Conservation (phyloP, 768 basidiomycete species). For the Leccinum disarticulatum region DNA sequence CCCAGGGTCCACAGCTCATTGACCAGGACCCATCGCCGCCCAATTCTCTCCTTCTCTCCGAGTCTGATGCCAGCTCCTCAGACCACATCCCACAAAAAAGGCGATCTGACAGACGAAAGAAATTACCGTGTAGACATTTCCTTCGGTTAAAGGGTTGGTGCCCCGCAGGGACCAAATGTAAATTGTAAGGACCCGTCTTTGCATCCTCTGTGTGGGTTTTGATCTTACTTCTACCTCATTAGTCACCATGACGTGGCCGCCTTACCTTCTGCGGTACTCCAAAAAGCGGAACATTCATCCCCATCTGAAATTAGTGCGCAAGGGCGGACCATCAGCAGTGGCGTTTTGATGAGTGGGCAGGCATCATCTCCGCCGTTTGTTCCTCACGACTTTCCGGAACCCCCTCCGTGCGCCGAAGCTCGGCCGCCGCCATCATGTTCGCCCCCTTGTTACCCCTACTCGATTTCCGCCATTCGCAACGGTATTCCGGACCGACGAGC, state of each 20-base stretch:
- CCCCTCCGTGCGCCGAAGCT: slow-evolving; percentile 35
- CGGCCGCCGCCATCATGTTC: slow-evolving; percentile 32
- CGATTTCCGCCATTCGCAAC: neutral
- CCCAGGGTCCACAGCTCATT: slow-evolving; percentile 11
- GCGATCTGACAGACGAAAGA: slow-evolving; percentile 24
- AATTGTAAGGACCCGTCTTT: slow-evolving; percentile 36
- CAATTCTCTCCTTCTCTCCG: slow-evolving; percentile 24
- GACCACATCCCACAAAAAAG: slow-evolving; percentile 6
- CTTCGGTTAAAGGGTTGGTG: slow-evolving; percentile 43
- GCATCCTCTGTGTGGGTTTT: neutral
- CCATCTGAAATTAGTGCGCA: slow-evolving; percentile 7
- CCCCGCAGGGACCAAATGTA: slow-evolving; percentile 41
- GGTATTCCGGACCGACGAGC: slow-evolving; percentile 10
- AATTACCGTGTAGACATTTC: slow-evolving; percentile 42
- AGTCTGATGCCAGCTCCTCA: slow-evolving; percentile 18
- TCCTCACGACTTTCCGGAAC: slow-evolving; percentile 3
- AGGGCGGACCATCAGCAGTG: slow-evolving; percentile 27
- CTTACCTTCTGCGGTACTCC: slow-evolving; percentile 21
- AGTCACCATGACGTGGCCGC: slow-evolving; percentile 25
- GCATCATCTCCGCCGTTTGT: slow-evolving; percentile 12
- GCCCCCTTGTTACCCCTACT: slow-evolving; percentile 15
- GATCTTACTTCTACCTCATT: neutral
- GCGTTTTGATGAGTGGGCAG: slow-evolving; percentile 21
- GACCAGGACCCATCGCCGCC: slow-evolving; percentile 23
- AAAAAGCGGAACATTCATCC: slow-evolving; percentile 6